A percentile compares a stretch with the other conserved stretches of the same genome.
phyloP scores from a whole-genome alignment of 345 rosid species.

The Pistacia atlantica region DNA sequence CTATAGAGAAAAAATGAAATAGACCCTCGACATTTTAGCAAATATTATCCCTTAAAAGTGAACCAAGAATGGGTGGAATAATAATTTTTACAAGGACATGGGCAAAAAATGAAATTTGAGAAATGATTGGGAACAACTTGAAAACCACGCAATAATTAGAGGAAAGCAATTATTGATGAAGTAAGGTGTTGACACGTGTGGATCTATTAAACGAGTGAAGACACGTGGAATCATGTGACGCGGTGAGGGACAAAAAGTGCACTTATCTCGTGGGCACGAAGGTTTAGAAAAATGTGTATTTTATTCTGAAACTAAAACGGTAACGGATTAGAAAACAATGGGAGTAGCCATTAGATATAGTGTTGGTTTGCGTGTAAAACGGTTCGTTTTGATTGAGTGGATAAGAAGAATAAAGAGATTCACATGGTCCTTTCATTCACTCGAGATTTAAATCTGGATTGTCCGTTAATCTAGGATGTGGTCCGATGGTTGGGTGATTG shows the following conservation, averaged over 20 bases:
- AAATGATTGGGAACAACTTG: no score
- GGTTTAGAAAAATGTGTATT: neutral
- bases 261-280: neutral
- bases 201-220: neutral
- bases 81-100: no score
- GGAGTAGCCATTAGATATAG: neutral
- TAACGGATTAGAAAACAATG: neutral
- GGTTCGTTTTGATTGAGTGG: slow-evolving; percentile 1
- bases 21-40: no score
- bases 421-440: neutral
- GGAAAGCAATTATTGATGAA: neutral
- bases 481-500: neutral
- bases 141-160: neutral
- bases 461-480: neutral
- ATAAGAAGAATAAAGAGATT: neutral
- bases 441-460: neutral
- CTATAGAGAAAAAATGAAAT: no score
- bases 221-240: slow-evolving; percentile 4
- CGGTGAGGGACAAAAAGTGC: neutral
- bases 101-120: no score
- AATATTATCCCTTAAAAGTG: no score
- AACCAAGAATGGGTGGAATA: no score
- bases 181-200: neutral
- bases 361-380: neutral
- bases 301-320: neutral